Evolutionary conservation across 495 filamentous ascomycete species (phyloP).

Genomic region (Friedmanniomyces endolithicus): DNA sequence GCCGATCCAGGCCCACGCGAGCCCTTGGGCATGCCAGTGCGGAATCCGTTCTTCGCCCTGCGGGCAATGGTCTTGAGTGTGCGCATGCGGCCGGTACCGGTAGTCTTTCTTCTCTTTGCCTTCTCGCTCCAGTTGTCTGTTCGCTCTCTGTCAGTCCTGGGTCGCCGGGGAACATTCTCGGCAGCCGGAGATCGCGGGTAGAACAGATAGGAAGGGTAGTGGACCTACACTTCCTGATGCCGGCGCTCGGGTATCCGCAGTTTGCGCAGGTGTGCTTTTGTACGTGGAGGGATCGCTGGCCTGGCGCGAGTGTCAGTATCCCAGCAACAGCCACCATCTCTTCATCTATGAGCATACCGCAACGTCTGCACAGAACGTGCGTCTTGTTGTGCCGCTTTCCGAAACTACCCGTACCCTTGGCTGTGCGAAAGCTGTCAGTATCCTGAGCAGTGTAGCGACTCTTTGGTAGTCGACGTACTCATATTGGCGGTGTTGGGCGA

Average conservation of each 20-base stretch:
- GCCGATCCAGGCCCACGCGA: slow-evolving; percentile 46
- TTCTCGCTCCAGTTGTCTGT: slow-evolving; percentile 99
- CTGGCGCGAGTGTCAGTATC: slow-evolving; percentile 38
- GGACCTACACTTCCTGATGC: slow-evolving; percentile 89
- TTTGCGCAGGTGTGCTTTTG: slow-evolving; percentile 97
- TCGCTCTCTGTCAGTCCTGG: slow-evolving; percentile 7
- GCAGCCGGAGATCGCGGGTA: neutral
- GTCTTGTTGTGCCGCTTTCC: slow-evolving; percentile 99
- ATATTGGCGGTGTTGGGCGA: slow-evolving; percentile 17
- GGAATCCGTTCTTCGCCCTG: slow-evolving; percentile 93
- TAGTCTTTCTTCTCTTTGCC: slow-evolving; percentile 99
- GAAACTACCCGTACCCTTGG: slow-evolving; percentile 94
- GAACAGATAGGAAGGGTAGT: neutral
- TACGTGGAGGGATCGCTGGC: slow-evolving; percentile 93
- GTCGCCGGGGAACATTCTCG: neutral
- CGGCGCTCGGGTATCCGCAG: slow-evolving; percentile 95
- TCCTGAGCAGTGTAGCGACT: neutral
- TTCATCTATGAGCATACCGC: slow-evolving; percentile 46
- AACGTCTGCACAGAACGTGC: slow-evolving; percentile 98
- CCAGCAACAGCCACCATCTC: slow-evolving; percentile 16
- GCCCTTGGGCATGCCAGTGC: slow-evolving; percentile 74
- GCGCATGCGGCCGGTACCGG: slow-evolving; percentile 84
- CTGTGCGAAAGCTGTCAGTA: slow-evolving; percentile 30
- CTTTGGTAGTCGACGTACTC: slow-evolving; percentile 15
- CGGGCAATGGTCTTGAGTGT: slow-evolving; percentile 82